phyloP scores from a whole-genome alignment of 1,284 basidiomycete species.

The Apiotrichum gracile region DNA sequence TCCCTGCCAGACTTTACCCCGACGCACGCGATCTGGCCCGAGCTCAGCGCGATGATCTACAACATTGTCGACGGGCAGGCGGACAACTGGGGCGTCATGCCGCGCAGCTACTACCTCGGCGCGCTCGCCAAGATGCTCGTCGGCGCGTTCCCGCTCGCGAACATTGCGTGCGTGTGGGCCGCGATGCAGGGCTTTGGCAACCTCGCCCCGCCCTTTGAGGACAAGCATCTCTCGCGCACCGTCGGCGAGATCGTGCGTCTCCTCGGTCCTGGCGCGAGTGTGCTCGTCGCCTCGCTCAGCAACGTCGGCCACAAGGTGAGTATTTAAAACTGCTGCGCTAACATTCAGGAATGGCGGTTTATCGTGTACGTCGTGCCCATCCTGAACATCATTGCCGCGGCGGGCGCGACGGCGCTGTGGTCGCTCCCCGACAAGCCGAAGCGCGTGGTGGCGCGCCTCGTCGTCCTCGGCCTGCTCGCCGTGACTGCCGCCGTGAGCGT shows the following conservation, averaged over 20 bases:
- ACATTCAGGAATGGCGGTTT: constrained; percentile 82
- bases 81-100: constrained; percentile 84
- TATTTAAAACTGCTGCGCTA: neutral
- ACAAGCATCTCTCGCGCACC: constrained; percentile 7
- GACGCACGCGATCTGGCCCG: constrained; percentile 71
- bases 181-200: neutral
- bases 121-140: constrained; percentile 75
- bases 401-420: constrained; percentile 48
- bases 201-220: neutral
- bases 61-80: constrained; percentile 84
- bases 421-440: constrained; percentile 1
- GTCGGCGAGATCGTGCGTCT: constrained; percentile 15
- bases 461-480: constrained; percentile 50
- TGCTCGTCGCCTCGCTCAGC: constrained; percentile 65
- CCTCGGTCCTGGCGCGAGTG: constrained; percentile 50
- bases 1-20: constrained; percentile 30
- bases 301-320: constrained; percentile 66
- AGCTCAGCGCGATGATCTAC: constrained; percentile 71
- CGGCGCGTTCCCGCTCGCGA: constrained; percentile 58
- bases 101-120: constrained; percentile 64
- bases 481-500: constrained; percentile 55
- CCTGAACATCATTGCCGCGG: constrained; percentile 72
- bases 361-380: constrained; percentile 78
- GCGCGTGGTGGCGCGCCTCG: constrained; percentile 21
- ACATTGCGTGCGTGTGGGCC: constrained; percentile 51